phyloP scores from a whole-genome alignment of 192 early-diverging fungal species.

The Coemansia sp. region DNA sequence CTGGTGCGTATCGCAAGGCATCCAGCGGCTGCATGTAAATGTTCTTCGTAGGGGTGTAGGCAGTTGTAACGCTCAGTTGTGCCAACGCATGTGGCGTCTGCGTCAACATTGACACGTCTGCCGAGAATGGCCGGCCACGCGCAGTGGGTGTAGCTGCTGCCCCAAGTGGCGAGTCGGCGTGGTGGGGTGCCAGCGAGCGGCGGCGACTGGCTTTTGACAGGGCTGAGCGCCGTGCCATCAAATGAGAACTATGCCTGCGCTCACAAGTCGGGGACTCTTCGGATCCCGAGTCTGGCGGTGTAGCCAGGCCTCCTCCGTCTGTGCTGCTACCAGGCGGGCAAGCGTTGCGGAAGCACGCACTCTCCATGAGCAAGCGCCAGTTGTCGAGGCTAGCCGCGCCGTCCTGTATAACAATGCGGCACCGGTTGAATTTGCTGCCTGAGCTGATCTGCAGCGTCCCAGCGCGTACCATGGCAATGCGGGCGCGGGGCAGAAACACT shows the following conservation, averaged over 20 bases:
- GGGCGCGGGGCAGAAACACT: slow-evolving; percentile 41
- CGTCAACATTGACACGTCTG: slow-evolving; percentile 38
- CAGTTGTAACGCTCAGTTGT: slow-evolving; percentile 4
- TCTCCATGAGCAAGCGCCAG: slow-evolving; percentile 45
- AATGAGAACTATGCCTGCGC: neutral
- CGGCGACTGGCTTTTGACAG: neutral
- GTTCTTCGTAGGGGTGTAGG: slow-evolving; percentile 32
- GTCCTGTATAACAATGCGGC: slow-evolving; percentile 48
- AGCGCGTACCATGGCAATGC: slow-evolving; percentile 13
- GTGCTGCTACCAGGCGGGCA: neutral
- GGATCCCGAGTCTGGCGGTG: slow-evolving; percentile 34
- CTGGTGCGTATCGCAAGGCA: neutral
- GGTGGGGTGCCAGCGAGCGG: neutral
- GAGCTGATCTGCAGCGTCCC: slow-evolving; percentile 40
- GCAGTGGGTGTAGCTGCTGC: slow-evolving; percentile 13
- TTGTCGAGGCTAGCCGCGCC: slow-evolving; percentile 25
- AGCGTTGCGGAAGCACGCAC: slow-evolving; percentile 3
- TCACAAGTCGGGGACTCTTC: slow-evolving; percentile 19
- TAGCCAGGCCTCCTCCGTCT: slow-evolving; percentile 20
- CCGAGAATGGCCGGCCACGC: slow-evolving; percentile 42
- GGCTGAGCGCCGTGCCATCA: neutral
- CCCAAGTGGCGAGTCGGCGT: neutral
- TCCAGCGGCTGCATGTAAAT: slow-evolving; percentile 42
- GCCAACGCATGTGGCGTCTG: slow-evolving; percentile 24
- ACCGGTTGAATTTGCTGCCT: slow-evolving; percentile 37